Evolutionary conservation across 108 stramenopile species (phyloP).

Genomic region (Cyclostephanos tholiformis): DNA sequence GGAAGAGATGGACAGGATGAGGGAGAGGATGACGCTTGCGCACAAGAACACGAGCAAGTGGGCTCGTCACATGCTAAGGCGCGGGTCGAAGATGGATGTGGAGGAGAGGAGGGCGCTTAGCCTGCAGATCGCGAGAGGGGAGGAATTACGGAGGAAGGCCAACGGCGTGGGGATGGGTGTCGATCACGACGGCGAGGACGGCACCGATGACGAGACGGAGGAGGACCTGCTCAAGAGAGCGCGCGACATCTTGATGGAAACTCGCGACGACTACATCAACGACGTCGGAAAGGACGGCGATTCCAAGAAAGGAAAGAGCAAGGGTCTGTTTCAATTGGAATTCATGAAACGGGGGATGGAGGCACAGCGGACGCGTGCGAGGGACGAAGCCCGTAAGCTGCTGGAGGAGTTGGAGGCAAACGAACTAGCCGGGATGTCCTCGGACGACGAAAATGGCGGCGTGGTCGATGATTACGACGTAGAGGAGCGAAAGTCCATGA

Average conservation of each 20-base stretch:
- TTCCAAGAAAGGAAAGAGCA: constrained; percentile 66
- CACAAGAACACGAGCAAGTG: constrained; percentile 98
- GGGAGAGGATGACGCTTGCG: constrained; percentile 94
- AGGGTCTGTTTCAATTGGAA: constrained; percentile 85
- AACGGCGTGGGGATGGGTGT: constrained; percentile 48
- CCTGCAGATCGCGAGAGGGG: constrained; percentile 84
- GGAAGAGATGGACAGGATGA: constrained; percentile 93
- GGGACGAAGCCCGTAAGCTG: constrained; percentile 85
- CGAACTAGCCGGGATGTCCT: constrained; percentile 52
- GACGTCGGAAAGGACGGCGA: constrained; percentile 29
- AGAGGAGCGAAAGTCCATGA: constrained; percentile 22
- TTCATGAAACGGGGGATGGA: constrained; percentile 95
- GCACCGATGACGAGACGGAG: constrained; percentile 43
- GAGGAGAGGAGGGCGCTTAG: constrained; percentile 87
- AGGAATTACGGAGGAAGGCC: constrained; percentile 87
- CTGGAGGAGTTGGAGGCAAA: constrained; percentile 91
- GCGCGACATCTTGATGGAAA: constrained; percentile 67
- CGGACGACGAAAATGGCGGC: constrained; percentile 50
- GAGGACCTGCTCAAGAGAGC: constrained; percentile 73
- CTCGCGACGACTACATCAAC: constrained; percentile 52
- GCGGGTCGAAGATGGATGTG: constrained; percentile 83
- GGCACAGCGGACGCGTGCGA: constrained; percentile 80
- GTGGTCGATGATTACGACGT: constrained; percentile 16
- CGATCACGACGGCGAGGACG: constrained; percentile 43
- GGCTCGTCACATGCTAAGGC: constrained; percentile 88